Evolutionary conservation across 176 grass and related monocot genomes (phyloP), one percentile per base, ranked within the genome.

Genomic region (Tillandsia fasciculata): DNA sequence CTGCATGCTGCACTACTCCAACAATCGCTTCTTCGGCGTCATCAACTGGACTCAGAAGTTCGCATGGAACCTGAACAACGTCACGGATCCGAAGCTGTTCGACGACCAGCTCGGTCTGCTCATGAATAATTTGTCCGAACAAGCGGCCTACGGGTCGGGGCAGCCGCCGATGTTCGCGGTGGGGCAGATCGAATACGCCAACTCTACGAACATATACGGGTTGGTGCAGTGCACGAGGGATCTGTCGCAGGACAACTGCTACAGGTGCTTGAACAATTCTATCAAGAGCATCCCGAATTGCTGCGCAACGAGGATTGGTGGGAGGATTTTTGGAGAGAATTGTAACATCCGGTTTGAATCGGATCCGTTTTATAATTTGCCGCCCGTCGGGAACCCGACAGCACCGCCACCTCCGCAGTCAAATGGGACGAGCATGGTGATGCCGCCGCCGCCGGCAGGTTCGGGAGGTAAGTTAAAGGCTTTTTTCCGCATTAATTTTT

Each of bases 191-290:
- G 49, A 63, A 1, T 83, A 58, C 66, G 14, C 0, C 1, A 9
- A 27, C 5, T 11, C 24, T 0, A 57, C 9, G 13, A 3, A 2
- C 11, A 67, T 91, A 48, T 79, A 87, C 48, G 80, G 83, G 11
- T 11, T 91, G 33, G 67, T 70, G 3, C 84, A 91, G 78, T 91
- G 88, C 84, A 82, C 78, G 2, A 50, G 78, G 56, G 75, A 91
- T 48, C 52, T 87, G 28, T 48, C 65, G 12, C 10, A 0, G 1
- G 23, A 8, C 9, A 50, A 74, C 59, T 91, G 88, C 57, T 0
- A 1, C 0, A 5, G n/a, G 11, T 87, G 88, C 81, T 50, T 91
- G 33, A 0, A 0, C 53, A 2, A 0, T 8, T 9, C 54, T 3
- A 33, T 80, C 13, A 6, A 2, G 0, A 0, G 0, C 1, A 82